phyloP scores from a whole-genome alignment of 805 yeast genomes.

The Wickerhamomyces sydowiorum region DNA sequence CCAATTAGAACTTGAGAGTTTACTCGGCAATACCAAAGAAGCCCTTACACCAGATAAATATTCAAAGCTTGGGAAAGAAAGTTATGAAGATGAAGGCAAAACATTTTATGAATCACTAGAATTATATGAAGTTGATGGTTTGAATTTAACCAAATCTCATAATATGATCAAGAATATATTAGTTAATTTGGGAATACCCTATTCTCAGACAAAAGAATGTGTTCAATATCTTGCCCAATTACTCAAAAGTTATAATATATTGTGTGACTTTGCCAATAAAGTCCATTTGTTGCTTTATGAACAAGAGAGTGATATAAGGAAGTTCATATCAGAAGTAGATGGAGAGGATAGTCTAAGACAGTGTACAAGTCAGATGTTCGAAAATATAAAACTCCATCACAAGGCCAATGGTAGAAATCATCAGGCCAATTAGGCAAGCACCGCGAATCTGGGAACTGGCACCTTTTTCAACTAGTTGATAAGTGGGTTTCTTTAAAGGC shows the following conservation, averaged over 20 bases:
- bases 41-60: slow-evolving; percentile 20
- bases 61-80: slow-evolving; percentile 21
- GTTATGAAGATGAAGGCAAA: slow-evolving; percentile 6
- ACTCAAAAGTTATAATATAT: slow-evolving; percentile 23
- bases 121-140: slow-evolving; percentile 23
- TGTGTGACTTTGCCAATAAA: slow-evolving; percentile 26
- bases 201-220: slow-evolving; percentile 18
- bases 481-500: too few species aligned
- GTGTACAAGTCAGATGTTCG: slow-evolving; percentile 25
- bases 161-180: slow-evolving; percentile 29
- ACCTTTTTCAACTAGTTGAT: too few species aligned
- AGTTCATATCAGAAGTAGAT: slow-evolving; percentile 18
- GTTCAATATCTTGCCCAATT: slow-evolving; percentile 23
- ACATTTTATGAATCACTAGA: slow-evolving; percentile 16
- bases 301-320: slow-evolving; percentile 21
- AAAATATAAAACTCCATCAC: slow-evolving; percentile 21
- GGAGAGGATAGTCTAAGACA: slow-evolving; percentile 20
- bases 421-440: background rate
- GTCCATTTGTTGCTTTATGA: slow-evolving; percentile 25
- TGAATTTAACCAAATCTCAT: slow-evolving; percentile 26
- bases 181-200: slow-evolving; percentile 27
- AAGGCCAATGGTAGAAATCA: slow-evolving; percentile 6
- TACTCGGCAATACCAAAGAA: slow-evolving; percentile 18
- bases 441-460: too few species aligned
- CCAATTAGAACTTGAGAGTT: background rate